A percentile compares a stretch with the other conserved stretches of the same genome.
These are phyloP conservation scores for Stagonosporopsis vannaccii DNA, from an alignment of 2,329 filamentous ascomycete species.

Conservation along the genomic window DNA sequence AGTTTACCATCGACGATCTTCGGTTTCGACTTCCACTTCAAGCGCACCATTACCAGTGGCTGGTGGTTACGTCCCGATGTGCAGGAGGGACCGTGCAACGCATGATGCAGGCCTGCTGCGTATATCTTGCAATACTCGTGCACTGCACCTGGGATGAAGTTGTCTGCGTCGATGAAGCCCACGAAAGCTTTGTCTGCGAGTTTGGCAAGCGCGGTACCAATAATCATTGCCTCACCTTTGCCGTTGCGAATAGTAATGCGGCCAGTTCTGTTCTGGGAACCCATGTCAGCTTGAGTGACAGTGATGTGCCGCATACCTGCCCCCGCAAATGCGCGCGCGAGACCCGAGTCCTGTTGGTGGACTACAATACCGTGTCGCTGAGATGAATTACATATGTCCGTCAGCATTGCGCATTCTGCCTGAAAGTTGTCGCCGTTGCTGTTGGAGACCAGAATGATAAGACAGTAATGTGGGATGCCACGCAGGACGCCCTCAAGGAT, in stretches of 20 bases:
- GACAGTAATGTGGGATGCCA: constrained; percentile 24
- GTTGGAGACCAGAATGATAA: constrained; percentile 26
- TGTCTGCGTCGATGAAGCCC: constrained; percentile 29
- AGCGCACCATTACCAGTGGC: constrained; percentile 24
- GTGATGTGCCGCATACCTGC: constrained; percentile 1
- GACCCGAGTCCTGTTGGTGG: constrained; percentile 19
- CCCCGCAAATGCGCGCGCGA: constrained; percentile 18
- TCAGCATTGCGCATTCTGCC: constrained; percentile 14
- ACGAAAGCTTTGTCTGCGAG: constrained; percentile 15
- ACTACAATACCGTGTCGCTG: constrained; percentile 10
- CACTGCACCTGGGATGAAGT: constrained; percentile 23
- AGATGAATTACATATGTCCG: constrained; percentile 5
- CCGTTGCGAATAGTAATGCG: constrained; percentile 18
- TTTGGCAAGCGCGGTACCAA: constrained; percentile 20
- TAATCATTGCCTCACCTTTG: constrained; percentile 29
- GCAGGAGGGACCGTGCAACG: background rate
- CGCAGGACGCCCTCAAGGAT: constrained; percentile 24
- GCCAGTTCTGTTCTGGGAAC: background rate
- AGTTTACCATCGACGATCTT: constrained; percentile 21
- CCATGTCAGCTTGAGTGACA: background rate
- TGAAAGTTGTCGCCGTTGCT: constrained; percentile 15
- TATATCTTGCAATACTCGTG: constrained; percentile 30
- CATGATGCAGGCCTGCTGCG: constrained; percentile 23
- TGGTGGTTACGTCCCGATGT: background rate
- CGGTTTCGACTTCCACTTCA: constrained; percentile 29